phyloP scores from a whole-genome alignment of 2,329 filamentous ascomycete genomes.

The Trichophyton equinum region DNA sequence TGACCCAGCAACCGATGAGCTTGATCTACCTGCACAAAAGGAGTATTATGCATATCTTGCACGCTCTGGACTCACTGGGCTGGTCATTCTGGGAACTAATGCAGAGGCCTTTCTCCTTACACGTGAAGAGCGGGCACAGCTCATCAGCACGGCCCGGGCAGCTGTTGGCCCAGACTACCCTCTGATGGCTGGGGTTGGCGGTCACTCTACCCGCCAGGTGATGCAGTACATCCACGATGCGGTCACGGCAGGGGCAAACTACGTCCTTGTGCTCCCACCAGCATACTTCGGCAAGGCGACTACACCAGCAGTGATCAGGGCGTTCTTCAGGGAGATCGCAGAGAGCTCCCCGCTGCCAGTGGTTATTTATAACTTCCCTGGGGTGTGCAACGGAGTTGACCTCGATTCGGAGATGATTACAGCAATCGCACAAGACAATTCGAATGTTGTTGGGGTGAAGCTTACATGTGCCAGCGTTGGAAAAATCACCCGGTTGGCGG shows the following conservation, averaged over 20 bases:
- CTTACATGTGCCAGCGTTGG: slow-evolving; percentile 52
- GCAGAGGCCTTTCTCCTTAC: slow-evolving; percentile 46
- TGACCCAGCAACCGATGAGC: slow-evolving; percentile 36
- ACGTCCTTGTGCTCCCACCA: slow-evolving; percentile 48
- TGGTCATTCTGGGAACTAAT: slow-evolving; percentile 45
- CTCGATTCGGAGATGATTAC: slow-evolving; percentile 52
- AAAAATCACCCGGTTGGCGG: slow-evolving; percentile 46
- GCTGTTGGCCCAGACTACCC: slow-evolving; percentile 44
- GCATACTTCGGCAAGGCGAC: slow-evolving; percentile 55
- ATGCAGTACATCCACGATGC: slow-evolving; percentile 49
- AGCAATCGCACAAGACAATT: slow-evolving; percentile 35
- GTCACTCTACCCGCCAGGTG: slow-evolving; percentile 52
- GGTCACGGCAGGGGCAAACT: slow-evolving; percentile 48
- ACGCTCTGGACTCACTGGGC: slow-evolving; percentile 38
- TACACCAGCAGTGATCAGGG: slow-evolving; percentile 43
- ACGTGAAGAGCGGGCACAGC: slow-evolving; percentile 44
- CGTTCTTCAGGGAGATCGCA: slow-evolving; percentile 49
- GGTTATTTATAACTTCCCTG: slow-evolving; percentile 58
- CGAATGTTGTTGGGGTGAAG: slow-evolving; percentile 52
- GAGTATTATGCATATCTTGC: slow-evolving; percentile 43
- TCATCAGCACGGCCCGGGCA: slow-evolving; percentile 45
- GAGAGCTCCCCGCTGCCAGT: slow-evolving; percentile 43
- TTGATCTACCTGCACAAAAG: slow-evolving; percentile 38
- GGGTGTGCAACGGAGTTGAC: slow-evolving; percentile 55
- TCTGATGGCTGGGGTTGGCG: slow-evolving; percentile 52